Conservation (phyloP, 1,284 basidiomycete species). For the Schizophyllum amplum region DNA sequence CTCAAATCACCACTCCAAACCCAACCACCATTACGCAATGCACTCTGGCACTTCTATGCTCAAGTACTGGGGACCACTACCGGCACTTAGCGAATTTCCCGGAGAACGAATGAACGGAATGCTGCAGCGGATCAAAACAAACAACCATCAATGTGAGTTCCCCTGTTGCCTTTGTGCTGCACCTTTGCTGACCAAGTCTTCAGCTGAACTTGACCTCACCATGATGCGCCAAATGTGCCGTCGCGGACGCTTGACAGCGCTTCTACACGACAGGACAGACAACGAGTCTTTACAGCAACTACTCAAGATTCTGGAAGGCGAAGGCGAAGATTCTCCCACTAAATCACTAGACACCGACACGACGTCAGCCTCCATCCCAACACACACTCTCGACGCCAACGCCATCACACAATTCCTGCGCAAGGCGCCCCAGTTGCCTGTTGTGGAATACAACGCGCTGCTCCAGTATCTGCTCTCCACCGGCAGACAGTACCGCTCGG, state of each 20-base stretch:
- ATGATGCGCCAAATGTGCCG: slow-evolving; percentile 6
- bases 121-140: slow-evolving; percentile 19
- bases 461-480: too few species aligned
- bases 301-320: too few species aligned
- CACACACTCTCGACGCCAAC: too few species aligned
- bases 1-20: slow-evolving; percentile 16
- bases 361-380: too few species aligned
- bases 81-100: slow-evolving; percentile 21
- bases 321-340: too few species aligned
- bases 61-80: slow-evolving; percentile 25
- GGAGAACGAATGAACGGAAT: slow-evolving; percentile 24
- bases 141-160: slow-evolving; percentile 4
- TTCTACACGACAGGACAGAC: background rate
- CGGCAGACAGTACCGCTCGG: too few species aligned
- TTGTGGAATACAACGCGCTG: too few species aligned
- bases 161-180: background rate
- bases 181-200: background rate
- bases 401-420: too few species aligned
- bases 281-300: too few species aligned
- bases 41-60: slow-evolving; percentile 20
- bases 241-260: slow-evolving; percentile 1
- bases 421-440: too few species aligned
- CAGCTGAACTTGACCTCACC: slow-evolving; percentile 7
- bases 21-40: slow-evolving; percentile 30
- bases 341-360: too few species aligned